Conservation (phyloP, 2,329 filamentous ascomycete genomes). For the Penicillium decumbens region DNA sequence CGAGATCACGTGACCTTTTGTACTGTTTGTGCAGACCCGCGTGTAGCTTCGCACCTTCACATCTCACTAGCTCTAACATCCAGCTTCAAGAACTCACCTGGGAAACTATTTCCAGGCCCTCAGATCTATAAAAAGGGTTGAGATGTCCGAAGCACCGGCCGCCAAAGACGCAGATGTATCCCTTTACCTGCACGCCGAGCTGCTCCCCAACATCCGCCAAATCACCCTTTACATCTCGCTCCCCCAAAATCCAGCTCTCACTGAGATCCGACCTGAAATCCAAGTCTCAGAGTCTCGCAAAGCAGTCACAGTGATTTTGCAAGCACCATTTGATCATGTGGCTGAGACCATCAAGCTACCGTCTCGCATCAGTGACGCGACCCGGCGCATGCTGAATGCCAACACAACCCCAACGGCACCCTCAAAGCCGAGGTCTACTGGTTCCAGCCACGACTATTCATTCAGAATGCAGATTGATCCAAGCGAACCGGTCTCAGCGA, state of each 20-base stretch:
- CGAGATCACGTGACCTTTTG: not conserved
- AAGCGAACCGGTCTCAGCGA: constrained; percentile 12
- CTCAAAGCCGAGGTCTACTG: constrained; percentile 23
- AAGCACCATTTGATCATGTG: constrained; percentile 20
- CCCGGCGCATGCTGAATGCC: constrained; percentile 21
- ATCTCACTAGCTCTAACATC: not conserved
- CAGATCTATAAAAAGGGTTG: not conserved
- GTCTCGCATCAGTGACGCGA: constrained; percentile 29
- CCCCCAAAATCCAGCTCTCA: constrained; percentile 13
- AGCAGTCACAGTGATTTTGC: constrained; percentile 36
- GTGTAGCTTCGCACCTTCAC: not conserved
- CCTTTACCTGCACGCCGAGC: constrained; percentile 54
- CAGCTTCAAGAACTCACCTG: not conserved
- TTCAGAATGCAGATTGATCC: constrained; percentile 53
- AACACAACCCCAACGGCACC: not conserved
- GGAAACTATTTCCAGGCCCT: not conserved
- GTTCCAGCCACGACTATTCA: constrained; percentile 42
- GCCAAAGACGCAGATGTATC: constrained; percentile 8
- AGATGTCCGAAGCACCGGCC: constrained; percentile 1
- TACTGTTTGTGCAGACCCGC: not conserved
- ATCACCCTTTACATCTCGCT: constrained; percentile 55
- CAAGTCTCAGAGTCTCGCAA: constrained; percentile 36
- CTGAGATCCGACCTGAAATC: constrained; percentile 19
- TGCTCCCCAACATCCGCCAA: constrained; percentile 57
- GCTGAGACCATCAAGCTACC: constrained; percentile 49